Percentiles rank a stretch among this genome's conserved stretches.
These are phyloP conservation scores for Cryptosporidium bovis DNA, from an alignment of 169 alveolate genomes.

Conservation along the genomic window DNA sequence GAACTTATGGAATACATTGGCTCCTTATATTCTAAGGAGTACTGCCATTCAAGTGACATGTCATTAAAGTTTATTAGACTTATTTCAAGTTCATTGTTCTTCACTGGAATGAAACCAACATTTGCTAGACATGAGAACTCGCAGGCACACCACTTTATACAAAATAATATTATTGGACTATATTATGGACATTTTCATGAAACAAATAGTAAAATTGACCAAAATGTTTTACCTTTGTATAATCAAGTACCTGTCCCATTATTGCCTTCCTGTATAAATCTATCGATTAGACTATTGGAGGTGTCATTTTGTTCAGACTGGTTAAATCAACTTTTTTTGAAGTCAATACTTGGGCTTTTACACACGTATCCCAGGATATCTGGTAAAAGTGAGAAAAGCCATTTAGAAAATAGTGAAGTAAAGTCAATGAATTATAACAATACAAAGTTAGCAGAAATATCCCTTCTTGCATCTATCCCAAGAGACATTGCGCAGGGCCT, in stretches of 20 bases:
- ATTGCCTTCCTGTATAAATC: conserved; percentile 57
- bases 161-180: conserved; percentile 15
- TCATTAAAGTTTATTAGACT: conserved; percentile 30
- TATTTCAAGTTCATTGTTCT: conserved; percentile 47
- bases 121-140: neutral
- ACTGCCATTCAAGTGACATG: conserved; percentile 5
- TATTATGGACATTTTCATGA: conserved; percentile 43
- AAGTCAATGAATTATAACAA: neutral
- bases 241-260: conserved; percentile 20
- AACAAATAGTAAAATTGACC: neutral
- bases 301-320: conserved; percentile 50
- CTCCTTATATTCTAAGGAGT: neutral
- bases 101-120: conserved; percentile 57
- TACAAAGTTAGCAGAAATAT: neutral
- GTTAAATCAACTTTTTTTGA: conserved; percentile 53
- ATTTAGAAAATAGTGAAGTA: neutral
- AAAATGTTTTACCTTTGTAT: neutral
- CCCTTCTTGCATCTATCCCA: conserved; percentile 51
- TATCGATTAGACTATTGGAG: conserved; percentile 57
- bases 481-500: conserved; percentile 55
- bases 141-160: neutral
- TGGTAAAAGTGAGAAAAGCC: neutral
- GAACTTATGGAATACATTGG: conserved; percentile 35
- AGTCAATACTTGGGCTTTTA: conserved; percentile 50
- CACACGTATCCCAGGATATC: conserved; percentile 46